Conservation (phyloP, 2,329 filamentous ascomycete genomes). For the Paraconiothyrium sp. region DNA sequence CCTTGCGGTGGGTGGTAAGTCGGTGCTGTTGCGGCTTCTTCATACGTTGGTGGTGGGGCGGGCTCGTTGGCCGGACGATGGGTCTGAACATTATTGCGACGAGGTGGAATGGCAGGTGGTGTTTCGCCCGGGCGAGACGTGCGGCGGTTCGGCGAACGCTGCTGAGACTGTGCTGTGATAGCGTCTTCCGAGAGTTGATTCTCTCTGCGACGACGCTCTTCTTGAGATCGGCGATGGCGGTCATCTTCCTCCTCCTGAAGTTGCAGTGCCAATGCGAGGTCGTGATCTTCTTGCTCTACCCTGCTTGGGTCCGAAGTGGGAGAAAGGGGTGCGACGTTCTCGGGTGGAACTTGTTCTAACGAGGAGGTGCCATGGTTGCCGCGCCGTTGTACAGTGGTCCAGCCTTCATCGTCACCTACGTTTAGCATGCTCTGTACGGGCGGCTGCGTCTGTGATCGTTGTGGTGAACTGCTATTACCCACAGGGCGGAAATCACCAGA, state of each 20-base stretch:
- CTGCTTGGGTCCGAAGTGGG: constrained; percentile 47
- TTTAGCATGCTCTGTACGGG: constrained; percentile 41
- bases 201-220: constrained; percentile 71
- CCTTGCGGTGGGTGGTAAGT: constrained; percentile 62
- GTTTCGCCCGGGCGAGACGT: constrained; percentile 42
- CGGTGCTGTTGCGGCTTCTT: constrained; percentile 68
- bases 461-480: constrained; percentile 61
- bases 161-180: constrained; percentile 61
- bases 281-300: constrained; percentile 82
- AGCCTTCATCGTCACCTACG: constrained; percentile 55
- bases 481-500: constrained; percentile 90
- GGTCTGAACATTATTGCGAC: constrained; percentile 49
- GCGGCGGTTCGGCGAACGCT: constrained; percentile 38
- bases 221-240: constrained; percentile 68
- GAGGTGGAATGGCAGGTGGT: constrained; percentile 58
- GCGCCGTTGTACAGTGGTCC: constrained; percentile 64
- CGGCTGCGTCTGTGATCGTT: constrained; percentile 37
- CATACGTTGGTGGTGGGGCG: constrained; percentile 71
- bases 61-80: constrained; percentile 56
- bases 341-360: constrained; percentile 18
- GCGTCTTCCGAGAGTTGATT: constrained; percentile 74
- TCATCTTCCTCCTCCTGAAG: constrained; percentile 95
- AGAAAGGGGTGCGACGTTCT: constrained; percentile 33
- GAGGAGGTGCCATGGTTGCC: constrained; percentile 37
- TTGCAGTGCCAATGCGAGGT: constrained; percentile 87